Conservation (phyloP, 2,329 filamentous ascomycete genomes). For the Fusarium fujikuroi region DNA sequence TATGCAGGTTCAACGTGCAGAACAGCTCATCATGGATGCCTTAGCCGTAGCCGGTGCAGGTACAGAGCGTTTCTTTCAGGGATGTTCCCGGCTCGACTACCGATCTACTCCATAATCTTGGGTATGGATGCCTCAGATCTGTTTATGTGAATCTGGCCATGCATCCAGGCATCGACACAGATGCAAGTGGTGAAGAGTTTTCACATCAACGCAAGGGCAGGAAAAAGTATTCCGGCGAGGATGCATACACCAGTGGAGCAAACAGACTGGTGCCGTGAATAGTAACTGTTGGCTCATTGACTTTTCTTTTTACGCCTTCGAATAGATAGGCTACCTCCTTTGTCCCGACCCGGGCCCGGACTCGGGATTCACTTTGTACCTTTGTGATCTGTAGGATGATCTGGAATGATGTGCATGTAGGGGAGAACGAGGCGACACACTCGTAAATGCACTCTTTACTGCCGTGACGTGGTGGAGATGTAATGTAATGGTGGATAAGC, state of each 20-base stretch:
- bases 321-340: not conserved
- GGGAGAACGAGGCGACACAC: not conserved
- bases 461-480: slow-evolving; percentile 8
- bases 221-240: not conserved
- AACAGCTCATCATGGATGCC: slow-evolving; percentile 22
- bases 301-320: slow-evolving; percentile 18
- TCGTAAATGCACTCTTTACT: slow-evolving; percentile 3
- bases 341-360: not conserved
- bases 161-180: not conserved
- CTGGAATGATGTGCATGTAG: not conserved
- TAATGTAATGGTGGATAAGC: not conserved
- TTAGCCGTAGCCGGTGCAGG: slow-evolving; percentile 26
- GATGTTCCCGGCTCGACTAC: slow-evolving; percentile 22
- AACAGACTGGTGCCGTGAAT: not conserved
- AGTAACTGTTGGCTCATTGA: not conserved
- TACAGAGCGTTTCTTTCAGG: slow-evolving; percentile 22
- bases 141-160: not conserved
- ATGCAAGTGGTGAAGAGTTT: slow-evolving; percentile 12
- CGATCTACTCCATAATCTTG: slow-evolving; percentile 7
- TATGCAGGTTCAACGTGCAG: slow-evolving; percentile 19
- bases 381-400: not conserved
- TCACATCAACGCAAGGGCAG: slow-evolving; percentile 11
- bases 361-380: not conserved
- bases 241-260: not conserved
- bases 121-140: slow-evolving; percentile 9